Base-by-base conservation (phyloP, 306 rosid species). In the Rosa persica region DNA sequence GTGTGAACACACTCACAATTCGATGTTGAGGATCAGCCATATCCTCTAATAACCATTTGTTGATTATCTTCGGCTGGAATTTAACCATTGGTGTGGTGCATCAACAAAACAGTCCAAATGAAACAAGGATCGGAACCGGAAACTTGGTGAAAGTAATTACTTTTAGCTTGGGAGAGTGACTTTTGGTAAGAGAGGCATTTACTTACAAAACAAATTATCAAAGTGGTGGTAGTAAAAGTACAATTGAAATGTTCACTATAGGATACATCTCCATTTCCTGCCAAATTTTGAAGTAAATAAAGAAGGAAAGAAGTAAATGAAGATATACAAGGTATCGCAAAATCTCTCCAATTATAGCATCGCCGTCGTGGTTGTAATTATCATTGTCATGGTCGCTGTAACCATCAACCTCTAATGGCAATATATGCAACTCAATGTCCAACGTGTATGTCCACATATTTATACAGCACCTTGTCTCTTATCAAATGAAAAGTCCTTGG, bases 401-500 rank as follows among this genome's bases (percentile, higher is more conserved):
- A 54, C 5, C 34, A 36, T 19, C 65, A 17, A 20, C 57, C 66
- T 73, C 66, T 74, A 43, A 54, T 38, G 74, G 55, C 74, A n/a
- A 40, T n/a, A n/a, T n/a, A n/a, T 25, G 65, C 52, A 62, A 25
- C 54, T 38, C 15, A 12, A 60, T 72, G 27, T 1, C 9, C 17
- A 22, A 22, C 17, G 30, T 23, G 6, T 43, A 2, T 5, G 4
- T 36, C 47, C 48, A 12, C 15, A 46, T 43, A 16, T 40, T 52
- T 65, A 30, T 51, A 27, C 48, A 39, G 47, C 36, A 30, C 55
- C 55, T 4, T 73, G 62, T 61, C 87, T 78, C 44, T 78, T 88
- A 62, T 88, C 90, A 78, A 90, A 92, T 0, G 95, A 92, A 62
- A 90, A 90, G 3, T 92, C 97, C 2, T 86, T 81, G 65, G 72